Evolutionary conservation across 2,329 filamentous ascomycete species (phyloP), one percentile per base, ranked within the genome.

Genomic region (Pseudogymnoascus sp.): DNA sequence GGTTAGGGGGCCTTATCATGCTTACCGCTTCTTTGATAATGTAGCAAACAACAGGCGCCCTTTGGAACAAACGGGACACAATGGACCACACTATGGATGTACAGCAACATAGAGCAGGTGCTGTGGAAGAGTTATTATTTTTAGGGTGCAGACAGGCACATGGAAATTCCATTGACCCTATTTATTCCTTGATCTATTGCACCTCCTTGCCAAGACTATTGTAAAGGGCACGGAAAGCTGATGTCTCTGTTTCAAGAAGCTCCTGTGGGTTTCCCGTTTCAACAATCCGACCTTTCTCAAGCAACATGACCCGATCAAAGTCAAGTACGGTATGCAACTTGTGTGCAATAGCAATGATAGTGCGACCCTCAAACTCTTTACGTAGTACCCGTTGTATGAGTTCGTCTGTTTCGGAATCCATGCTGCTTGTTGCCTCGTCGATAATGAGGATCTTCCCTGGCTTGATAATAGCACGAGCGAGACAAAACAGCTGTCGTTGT

Each of bases 221-320:
- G 5, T 37, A 61, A n/a, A 62, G 63, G 18, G 42, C 57, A 34
- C 21, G 54, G 12, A 54, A 61, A 18, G 34, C 47, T 37, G 18
- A 64, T 59, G 40, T 31, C 47, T 34, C 47, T 5, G 8, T 54
- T 31, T 31, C 26, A 8, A 54, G 47, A 12, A 54, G 47, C 47
- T 54, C 26, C 26, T 54, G 47, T 6, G 47, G 47, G 26, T 54
- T 23, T n/a, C 86, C 93, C 71, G 84, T 97, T 77, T 97, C 92
- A 10, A 93, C 82, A 21, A 96, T 86, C 66, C 84, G 77, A n/a
- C 77, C 76, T 57, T 73, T 62, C 66, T 80, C 77, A 70, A 83
- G 75, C 5, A 83, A 78, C 1, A 77, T 74, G 34, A 83, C 76
- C 51, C 74, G 75, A 69, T 83, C 80, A 71, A 80, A 82, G 65